Conservation (phyloP, 305 asterid genomes). For the Fraxinus dipetala region DNA sequence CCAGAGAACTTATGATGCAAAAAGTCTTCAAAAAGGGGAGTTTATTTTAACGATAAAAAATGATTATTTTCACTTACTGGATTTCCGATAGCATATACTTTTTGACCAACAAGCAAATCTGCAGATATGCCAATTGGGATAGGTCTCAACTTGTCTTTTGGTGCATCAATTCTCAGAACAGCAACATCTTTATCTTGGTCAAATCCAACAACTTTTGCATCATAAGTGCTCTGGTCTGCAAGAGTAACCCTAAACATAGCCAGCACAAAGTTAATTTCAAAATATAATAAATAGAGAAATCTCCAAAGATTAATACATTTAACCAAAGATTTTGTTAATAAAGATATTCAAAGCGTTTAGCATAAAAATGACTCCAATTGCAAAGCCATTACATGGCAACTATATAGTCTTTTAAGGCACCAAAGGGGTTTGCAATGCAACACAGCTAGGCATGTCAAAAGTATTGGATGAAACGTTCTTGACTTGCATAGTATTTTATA, state of each 20-base stretch:
- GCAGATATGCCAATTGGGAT: conserved; percentile 88
- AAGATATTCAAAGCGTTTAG: neutral
- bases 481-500: neutral
- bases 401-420: neutral
- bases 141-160: conserved; percentile 81
- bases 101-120: conserved; percentile 97
- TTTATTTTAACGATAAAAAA: neutral
- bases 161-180: conserved; percentile 68
- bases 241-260: conserved; percentile 76
- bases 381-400: neutral
- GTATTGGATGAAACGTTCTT: neutral
- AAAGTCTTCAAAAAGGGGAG: neutral
- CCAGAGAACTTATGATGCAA: neutral
- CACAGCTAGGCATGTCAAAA: neutral
- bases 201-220: conserved; percentile 90
- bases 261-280: conserved; percentile 22
- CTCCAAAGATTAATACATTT: neutral
- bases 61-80: conserved; percentile 55
- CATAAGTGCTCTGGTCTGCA: conserved; percentile 87
- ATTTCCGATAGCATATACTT: conserved; percentile 95
- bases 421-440: neutral
- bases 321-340: neutral
- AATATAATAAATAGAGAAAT: neutral
- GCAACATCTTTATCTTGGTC: conserved; percentile 99
- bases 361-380: neutral